phyloP scores from a whole-genome alignment of 139 green algal species.

The Coelastrella sp. region DNA sequence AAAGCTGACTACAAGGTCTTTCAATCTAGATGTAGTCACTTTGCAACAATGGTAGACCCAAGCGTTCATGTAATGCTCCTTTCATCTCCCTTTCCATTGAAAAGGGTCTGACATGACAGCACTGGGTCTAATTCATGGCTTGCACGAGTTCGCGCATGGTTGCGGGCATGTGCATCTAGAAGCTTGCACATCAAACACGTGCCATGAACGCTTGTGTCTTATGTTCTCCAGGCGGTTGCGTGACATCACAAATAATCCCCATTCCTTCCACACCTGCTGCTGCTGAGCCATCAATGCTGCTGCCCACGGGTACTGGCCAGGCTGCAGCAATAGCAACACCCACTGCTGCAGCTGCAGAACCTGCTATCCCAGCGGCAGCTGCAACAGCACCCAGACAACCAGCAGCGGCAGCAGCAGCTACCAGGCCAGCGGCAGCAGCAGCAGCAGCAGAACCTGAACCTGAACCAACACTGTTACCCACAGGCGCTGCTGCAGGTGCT shows the following conservation, averaged over 20 bases:
- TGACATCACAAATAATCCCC: conserved; percentile 4
- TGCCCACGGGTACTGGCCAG: conserved; percentile 12
- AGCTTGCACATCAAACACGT: neutral
- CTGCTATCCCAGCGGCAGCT: neutral
- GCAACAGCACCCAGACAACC: neutral
- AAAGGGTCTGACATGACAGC: too few relatives aligned
- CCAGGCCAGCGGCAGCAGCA: neutral
- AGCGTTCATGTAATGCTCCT: too few relatives aligned
- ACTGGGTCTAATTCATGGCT: too few relatives aligned
- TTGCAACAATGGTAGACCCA: too few relatives aligned
- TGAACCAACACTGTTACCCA: conserved; percentile 1
- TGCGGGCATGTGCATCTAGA: neutral
- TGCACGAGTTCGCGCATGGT: too few relatives aligned
- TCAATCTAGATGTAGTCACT: too few relatives aligned
- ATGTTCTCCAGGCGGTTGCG: neutral
- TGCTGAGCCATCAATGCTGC: neutral
- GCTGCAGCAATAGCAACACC: neutral
- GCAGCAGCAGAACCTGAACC: neutral
- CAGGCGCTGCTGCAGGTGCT: neutral
- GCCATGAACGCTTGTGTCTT: neutral
- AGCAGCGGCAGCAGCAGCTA: neutral
- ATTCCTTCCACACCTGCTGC: neutral
- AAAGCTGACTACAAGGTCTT: too few relatives aligned
- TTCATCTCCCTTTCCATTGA: too few relatives aligned
- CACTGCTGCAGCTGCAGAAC: neutral